Evolutionary conservation across 2,329 filamentous ascomycete genomes (phyloP).

Genomic region (Fusarium veterinarium): DNA sequence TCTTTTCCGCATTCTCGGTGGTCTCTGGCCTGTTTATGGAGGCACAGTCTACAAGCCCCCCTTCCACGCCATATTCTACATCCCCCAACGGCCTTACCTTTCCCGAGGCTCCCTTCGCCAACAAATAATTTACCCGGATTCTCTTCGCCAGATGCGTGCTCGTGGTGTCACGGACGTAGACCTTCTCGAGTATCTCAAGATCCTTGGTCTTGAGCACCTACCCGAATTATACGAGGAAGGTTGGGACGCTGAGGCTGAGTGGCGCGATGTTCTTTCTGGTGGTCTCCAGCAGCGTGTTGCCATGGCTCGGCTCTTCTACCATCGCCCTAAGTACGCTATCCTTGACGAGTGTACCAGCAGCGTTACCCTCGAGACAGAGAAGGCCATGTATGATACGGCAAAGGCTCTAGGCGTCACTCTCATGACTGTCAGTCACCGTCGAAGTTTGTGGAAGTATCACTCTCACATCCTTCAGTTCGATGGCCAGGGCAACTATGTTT

Average conservation of each 20-base stretch:
- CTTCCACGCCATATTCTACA: slow-evolving; percentile 96
- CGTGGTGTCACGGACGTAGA: slow-evolving; percentile 86
- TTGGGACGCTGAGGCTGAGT: slow-evolving; percentile 96
- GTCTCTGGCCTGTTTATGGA: slow-evolving; percentile 97
- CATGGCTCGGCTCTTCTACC: slow-evolving; percentile 95
- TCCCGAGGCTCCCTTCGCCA: slow-evolving; percentile 92
- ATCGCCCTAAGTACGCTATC: slow-evolving; percentile 92
- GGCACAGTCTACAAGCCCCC: slow-evolving; percentile 92
- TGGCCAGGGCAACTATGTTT: slow-evolving; percentile 90
- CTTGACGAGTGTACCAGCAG: slow-evolving; percentile 96
- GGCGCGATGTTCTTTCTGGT: slow-evolving; percentile 92
- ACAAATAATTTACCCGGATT: slow-evolving; percentile 97
- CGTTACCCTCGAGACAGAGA: slow-evolving; percentile 94
- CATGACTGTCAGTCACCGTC: slow-evolving; percentile 94
- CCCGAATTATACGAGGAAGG: slow-evolving; percentile 80
- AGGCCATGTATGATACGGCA: slow-evolving; percentile 96
- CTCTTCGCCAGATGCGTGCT: slow-evolving; percentile 84
- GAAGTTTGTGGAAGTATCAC: slow-evolving; percentile 97
- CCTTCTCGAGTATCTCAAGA: slow-evolving; percentile 78
- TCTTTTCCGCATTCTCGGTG: slow-evolving; percentile 94
- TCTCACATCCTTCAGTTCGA: slow-evolving; percentile 95
- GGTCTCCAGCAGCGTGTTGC: slow-evolving; percentile 96
- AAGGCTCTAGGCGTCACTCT: slow-evolving; percentile 92
- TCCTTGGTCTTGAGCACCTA: slow-evolving; percentile 85
- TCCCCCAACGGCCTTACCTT: slow-evolving; percentile 94